These are phyloP conservation scores for Mycena filopes DNA, from an alignment of 768 basidiomycete genomes.

Conservation along the genomic window DNA sequence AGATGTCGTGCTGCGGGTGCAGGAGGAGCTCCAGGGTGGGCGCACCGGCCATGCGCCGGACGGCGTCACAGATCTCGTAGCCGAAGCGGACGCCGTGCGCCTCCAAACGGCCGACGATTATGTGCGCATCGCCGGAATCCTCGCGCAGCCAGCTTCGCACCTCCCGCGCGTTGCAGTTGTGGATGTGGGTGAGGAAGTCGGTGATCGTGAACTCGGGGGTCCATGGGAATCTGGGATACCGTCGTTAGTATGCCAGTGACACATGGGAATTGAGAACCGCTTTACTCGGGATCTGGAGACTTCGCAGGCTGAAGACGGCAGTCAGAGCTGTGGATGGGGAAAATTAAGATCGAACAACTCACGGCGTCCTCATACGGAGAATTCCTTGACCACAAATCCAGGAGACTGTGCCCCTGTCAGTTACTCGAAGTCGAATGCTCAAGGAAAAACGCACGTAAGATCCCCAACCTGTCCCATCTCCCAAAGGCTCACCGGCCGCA, in stretches of 20 bases:
- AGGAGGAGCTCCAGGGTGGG: slow-evolving; percentile 5
- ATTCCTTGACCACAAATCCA: not conserved
- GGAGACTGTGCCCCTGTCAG: not conserved
- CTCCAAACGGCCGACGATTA: not conserved
- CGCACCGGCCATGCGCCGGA: slow-evolving; percentile 6
- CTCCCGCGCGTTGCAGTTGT: not conserved
- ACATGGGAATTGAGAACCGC: too few relatives aligned
- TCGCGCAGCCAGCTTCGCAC: not conserved
- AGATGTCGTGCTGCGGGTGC: slow-evolving; percentile 6
- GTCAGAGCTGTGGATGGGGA: not conserved
- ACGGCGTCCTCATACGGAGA: slow-evolving; percentile 6
- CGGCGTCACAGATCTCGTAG: not conserved
- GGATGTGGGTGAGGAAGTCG: not conserved
- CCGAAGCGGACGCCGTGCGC: not conserved
- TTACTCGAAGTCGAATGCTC: not conserved
- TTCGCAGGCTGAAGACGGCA: not conserved
- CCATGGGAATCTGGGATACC: slow-evolving; percentile 6
- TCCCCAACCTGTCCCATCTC: not conserved
- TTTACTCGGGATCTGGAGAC: not conserved
- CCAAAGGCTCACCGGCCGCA: slow-evolving; percentile 11
- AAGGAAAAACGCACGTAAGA: too few relatives aligned
- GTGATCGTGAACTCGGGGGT: not conserved
- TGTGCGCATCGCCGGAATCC: not conserved
- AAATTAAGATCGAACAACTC: not conserved
- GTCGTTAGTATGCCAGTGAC: not conserved